Base-by-base conservation (phyloP, 768 basidiomycete genomes). In the Tricholoma flavovirens region DNA sequence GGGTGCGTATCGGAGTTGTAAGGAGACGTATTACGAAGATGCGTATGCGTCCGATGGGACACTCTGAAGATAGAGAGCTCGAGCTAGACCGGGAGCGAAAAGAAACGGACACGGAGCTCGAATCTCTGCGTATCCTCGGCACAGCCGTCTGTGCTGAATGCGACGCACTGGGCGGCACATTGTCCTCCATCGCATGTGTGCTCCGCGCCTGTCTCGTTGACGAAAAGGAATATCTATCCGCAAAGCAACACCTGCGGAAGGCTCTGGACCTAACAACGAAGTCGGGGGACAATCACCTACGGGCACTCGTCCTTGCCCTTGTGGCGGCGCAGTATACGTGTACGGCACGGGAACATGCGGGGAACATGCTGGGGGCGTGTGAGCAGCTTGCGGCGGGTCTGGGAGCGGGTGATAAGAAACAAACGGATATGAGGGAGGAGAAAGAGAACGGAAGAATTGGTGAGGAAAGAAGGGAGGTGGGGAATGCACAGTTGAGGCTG, bases 311-410 rank as follows among this genome's bases (percentile, higher is more conserved):
- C 3, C 73, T 91, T 15, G 81, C 86, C 2, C 75, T 90, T 15
- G 78, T 85, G 10, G 77, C 88, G 1, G 77, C 84, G 24, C 86
- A 90, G 59, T 91, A 89, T 58, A 62, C 87, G 24, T 81, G 88
- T 55, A 90, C 89, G 0, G 80, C 87, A 0, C 75, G 75, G 2
- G 81, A 83, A n/a, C 83, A 90, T 58, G 88, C 89, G 5, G 73
- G 77, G 64, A 72, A 76, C 53, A 86, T 89, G 74, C 69, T 92
- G 1, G 74, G 73, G 12, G 83, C 86, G 2, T 85, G 83, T 46
- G 86, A 86, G 62, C 83, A 84, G 62, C 75, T 91, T 1, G 86
- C 84, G 0, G 83, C 83, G 9, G 88, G 88, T 4, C 75, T 91
- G 51, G 87, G 88, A 21, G 82, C 81, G 26, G 58, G 40, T 17